Evolutionary conservation across 176 grass and related monocot species (phyloP), one percentile per base, ranked within the genome.

Genomic region (Triticum turgidum): DNA sequence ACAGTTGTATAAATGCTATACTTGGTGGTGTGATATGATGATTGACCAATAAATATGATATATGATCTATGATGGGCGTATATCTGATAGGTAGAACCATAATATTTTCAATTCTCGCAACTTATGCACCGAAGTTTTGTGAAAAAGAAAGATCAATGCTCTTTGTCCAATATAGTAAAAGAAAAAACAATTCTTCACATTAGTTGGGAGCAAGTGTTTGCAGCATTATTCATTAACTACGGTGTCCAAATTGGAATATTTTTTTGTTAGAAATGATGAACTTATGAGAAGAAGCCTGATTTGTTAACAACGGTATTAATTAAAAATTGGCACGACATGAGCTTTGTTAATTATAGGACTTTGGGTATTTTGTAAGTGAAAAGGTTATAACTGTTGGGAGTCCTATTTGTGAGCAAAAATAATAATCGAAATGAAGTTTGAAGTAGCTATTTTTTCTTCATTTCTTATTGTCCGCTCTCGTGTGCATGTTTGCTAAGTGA

Each of bases 111-210:
- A 35, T 69, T 42, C 10, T 62, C 44, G 44, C 21, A 70, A 37
- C 47, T 14, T 45, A 70, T 70, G 64, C 3, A 78, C 18, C 5
- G 7, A 78, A 34, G 11, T 15, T 25, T 77, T 68, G n/a, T 41
- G 54, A 74, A 74, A 72, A 74, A 74, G 54, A 70, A 70, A 22
- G 39, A 44, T 76, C 51, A 61, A 35, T 67, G 20, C 64, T 82
- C 56, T 38, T 78, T 62, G 35, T 86, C 44, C 35, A 38, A 78
- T 12, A 45, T 18, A 78, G 56, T 59, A 52, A 39, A 44, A 61
- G 9, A 35, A 77, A 39, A 76, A 67, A 7, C 10, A 82, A 38
- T 87, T 51, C 61, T 75, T 75, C 62, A 62, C 63, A 82, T 77
- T 82, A 76, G 24, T 33, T 77, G 5, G 20, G n/a, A 59, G 22